Conservation (phyloP, 208 protist genomes). For the Angomonas ambiguus region DNA sequence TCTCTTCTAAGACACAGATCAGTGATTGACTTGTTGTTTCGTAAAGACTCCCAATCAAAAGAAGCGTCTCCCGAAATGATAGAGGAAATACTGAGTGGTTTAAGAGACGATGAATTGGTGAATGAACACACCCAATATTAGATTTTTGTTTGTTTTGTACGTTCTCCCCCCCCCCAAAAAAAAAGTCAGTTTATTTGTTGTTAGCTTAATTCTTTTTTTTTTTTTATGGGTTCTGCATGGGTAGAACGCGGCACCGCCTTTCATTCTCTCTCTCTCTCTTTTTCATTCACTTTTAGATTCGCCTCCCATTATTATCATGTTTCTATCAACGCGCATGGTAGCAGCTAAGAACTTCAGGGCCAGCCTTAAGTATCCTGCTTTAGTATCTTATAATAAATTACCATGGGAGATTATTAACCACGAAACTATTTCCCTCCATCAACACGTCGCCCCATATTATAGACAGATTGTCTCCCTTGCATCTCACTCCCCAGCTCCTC, state of each 20-base stretch:
- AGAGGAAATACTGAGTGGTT: slow-evolving; percentile 33
- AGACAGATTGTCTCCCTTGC: slow-evolving; percentile 77
- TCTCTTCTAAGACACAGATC: slow-evolving; percentile 39
- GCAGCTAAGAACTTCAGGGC: slow-evolving; percentile 44
- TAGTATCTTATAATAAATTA: slow-evolving; percentile 89
- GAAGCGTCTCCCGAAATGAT: slow-evolving; percentile 17
- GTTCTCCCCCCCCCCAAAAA: no score
- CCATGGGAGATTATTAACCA: slow-evolving; percentile 82
- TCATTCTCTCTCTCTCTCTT: not conserved
- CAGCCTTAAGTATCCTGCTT: slow-evolving; percentile 78
- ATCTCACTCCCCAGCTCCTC: slow-evolving; percentile 41
- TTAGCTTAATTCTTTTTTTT: not conserved
- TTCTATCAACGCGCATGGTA: slow-evolving; percentile 17
- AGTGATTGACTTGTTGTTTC: slow-evolving; percentile 43
- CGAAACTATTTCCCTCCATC: slow-evolving; percentile 67
- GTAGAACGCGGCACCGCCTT: no score
- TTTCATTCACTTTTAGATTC: slow-evolving; percentile 1
- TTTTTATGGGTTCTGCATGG: slow-evolving; percentile 1
- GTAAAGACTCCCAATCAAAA: not conserved
- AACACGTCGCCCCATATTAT: slow-evolving; percentile 75
- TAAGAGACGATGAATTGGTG: slow-evolving; percentile 10
- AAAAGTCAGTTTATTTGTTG: not conserved
- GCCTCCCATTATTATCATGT: slow-evolving; percentile 38
- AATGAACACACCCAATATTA: not conserved
- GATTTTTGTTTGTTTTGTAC: slow-evolving; percentile 2